Percentiles rank a stretch among this genome's conserved stretches.
Evolutionary conservation across 352 stramenopile genomes (phyloP).

Genomic region (Saprolegnia diclina): DNA sequence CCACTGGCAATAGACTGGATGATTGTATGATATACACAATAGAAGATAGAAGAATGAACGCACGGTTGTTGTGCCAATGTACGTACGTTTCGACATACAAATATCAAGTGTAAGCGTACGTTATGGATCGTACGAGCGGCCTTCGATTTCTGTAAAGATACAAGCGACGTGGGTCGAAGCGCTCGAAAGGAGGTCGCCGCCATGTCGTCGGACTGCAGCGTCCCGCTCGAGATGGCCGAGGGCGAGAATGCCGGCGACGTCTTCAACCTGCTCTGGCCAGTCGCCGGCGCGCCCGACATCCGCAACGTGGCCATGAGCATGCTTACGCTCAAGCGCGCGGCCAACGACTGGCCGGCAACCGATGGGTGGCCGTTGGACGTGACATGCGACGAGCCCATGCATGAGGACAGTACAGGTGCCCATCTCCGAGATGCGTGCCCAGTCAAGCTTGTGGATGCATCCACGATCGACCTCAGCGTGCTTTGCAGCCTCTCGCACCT

Average conservation of each 20-base stretch:
- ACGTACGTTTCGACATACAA: too few relatives aligned
- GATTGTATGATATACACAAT: conserved; percentile 17
- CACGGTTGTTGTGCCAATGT: too few relatives aligned
- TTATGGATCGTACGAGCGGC: neutral
- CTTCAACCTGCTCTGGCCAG: neutral
- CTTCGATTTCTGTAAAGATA: conserved; percentile 8
- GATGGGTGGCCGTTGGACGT: too few relatives aligned
- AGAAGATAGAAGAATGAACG: neutral
- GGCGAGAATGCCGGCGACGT: neutral
- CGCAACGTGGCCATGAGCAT: conserved; percentile 12
- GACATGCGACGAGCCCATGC: too few relatives aligned
- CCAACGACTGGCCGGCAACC: neutral
- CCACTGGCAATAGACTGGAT: neutral
- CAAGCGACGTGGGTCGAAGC: neutral
- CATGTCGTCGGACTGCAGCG: too few relatives aligned
- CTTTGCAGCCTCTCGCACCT: neutral
- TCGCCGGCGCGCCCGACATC: neutral
- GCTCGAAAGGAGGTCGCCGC: too few relatives aligned
- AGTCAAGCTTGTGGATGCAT: neutral
- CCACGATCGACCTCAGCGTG: neutral
- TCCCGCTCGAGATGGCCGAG: neutral
- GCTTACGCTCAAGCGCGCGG: conserved; percentile 6
- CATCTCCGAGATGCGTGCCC: too few relatives aligned
- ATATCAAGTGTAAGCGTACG: neutral
- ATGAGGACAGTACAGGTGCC: too few relatives aligned